phyloP scores from a whole-genome alignment of 73 alveolate genomes.

The Breviolum minutum region DNA sequence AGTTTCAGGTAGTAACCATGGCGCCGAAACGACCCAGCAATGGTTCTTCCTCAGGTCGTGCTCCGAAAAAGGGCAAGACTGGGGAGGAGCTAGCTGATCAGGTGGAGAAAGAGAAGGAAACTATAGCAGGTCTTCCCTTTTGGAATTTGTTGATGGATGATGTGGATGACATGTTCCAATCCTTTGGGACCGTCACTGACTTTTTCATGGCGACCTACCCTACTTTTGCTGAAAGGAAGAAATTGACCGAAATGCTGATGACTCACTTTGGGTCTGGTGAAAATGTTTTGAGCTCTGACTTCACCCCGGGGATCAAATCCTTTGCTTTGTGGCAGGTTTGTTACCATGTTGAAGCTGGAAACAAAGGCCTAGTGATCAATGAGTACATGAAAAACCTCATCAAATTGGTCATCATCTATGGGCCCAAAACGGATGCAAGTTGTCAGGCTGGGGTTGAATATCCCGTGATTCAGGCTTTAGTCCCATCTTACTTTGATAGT shows the following conservation, averaged over 20 bases:
- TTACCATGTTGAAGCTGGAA: not conserved
- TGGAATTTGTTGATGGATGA: not conserved
- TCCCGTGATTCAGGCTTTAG: not conserved
- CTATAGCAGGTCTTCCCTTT: not conserved
- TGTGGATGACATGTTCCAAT: not conserved
- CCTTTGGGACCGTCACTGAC: not conserved
- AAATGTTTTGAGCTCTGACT: not conserved
- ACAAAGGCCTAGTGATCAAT: conserved; percentile 1
- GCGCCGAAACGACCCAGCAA: conserved; percentile 19
- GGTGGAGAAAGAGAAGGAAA: not conserved
- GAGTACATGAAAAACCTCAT: not conserved
- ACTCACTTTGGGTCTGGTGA: not conserved
- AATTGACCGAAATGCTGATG: not conserved
- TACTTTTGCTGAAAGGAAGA: not conserved
- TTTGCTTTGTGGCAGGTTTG: not conserved
- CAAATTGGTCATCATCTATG: not conserved
- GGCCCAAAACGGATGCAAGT: not conserved
- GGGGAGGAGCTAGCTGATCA: not conserved
- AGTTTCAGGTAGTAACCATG: not conserved
- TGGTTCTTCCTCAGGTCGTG: not conserved
- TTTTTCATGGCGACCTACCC: conserved; percentile 3
- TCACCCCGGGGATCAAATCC: not conserved
- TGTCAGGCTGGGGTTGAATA: not conserved
- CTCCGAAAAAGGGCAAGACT: not conserved
- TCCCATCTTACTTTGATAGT: not conserved